phyloP scores from a whole-genome alignment of 2,329 filamentous ascomycete species.

The Monilinia fructigena region DNA sequence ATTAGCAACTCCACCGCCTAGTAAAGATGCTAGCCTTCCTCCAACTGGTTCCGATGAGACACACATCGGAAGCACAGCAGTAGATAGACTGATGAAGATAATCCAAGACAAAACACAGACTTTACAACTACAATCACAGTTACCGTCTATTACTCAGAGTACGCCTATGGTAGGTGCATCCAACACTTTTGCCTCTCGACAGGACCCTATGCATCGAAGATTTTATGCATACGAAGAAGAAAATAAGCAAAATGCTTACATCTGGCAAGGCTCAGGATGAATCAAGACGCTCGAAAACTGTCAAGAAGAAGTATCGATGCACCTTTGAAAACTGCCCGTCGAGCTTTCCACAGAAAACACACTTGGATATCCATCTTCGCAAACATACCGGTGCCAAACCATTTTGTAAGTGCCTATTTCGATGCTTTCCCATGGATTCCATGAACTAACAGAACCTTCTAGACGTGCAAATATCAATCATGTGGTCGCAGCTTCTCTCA shows the following conservation, averaged over 20 bases:
- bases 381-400: slow-evolving; percentile 89
- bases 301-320: slow-evolving; percentile 69
- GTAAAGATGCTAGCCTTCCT: slow-evolving; percentile 23
- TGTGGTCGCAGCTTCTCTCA: slow-evolving; percentile 11
- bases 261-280: slow-evolving; percentile 31
- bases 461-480: slow-evolving; percentile 3
- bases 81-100: slow-evolving; percentile 85
- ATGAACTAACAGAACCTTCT: neutral
- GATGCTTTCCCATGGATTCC: neutral
- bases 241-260: slow-evolving; percentile 33
- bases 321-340: slow-evolving; percentile 72
- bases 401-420: slow-evolving; percentile 66
- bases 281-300: slow-evolving; percentile 22
- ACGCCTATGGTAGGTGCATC: slow-evolving; percentile 36
- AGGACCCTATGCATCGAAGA: slow-evolving; percentile 19
- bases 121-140: slow-evolving; percentile 38
- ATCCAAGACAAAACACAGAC: slow-evolving; percentile 68
- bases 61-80: slow-evolving; percentile 73
- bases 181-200: slow-evolving; percentile 40
- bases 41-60: slow-evolving; percentile 37
- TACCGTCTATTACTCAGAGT: slow-evolving; percentile 28
- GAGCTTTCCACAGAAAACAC: slow-evolving; percentile 86
- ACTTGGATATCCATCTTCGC: slow-evolving; percentile 84
- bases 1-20: neutral
- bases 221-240: slow-evolving; percentile 20